Evolutionary conservation across 768 basidiomycete genomes (phyloP).

Genomic region (Boletus fagicola): DNA sequence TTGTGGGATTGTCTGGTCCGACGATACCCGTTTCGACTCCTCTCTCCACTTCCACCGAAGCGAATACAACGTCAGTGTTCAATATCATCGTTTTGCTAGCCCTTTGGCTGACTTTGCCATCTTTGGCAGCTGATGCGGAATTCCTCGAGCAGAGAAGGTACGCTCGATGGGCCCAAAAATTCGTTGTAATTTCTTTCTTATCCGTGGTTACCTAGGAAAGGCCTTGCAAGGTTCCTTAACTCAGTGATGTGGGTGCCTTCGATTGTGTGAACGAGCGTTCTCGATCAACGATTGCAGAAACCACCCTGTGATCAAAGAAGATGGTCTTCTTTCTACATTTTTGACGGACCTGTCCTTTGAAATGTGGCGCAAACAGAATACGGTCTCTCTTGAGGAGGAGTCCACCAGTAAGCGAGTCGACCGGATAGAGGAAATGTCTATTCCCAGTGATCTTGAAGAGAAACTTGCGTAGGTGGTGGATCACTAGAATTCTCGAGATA

Average conservation of each 20-base stretch:
- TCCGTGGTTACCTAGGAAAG: conserved; percentile 51
- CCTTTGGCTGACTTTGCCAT: conserved; percentile 6
- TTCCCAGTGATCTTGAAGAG: conserved; percentile 89
- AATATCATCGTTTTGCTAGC: not conserved
- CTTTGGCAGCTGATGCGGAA: conserved; percentile 67
- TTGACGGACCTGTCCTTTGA: conserved; percentile 83
- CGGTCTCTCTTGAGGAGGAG: conserved; percentile 85
- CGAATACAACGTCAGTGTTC: conserved; percentile 74
- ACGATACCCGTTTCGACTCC: conserved; percentile 91
- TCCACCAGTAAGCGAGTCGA: conserved; percentile 76
- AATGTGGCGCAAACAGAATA: conserved; percentile 77
- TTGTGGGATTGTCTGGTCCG: conserved; percentile 83
- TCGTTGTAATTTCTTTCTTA: not conserved
- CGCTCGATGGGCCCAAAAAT: conserved; percentile 9
- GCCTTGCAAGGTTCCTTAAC: conserved; percentile 74
- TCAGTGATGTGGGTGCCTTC: conserved; percentile 62
- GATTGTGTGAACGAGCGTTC: not conserved
- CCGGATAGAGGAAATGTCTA: conserved; percentile 83
- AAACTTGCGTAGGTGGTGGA: conserved; percentile 64
- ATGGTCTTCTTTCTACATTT: conserved; percentile 79
- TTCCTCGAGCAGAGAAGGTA: conserved; percentile 91
- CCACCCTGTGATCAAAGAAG: conserved; percentile 88
- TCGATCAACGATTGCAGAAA: conserved; percentile 50
- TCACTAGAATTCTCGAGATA: not conserved
- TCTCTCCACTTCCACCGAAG: conserved; percentile 88